phyloP scores from a whole-genome alignment of 2,329 filamentous ascomycete species.

The Teratosphaeriaceae sp. region DNA sequence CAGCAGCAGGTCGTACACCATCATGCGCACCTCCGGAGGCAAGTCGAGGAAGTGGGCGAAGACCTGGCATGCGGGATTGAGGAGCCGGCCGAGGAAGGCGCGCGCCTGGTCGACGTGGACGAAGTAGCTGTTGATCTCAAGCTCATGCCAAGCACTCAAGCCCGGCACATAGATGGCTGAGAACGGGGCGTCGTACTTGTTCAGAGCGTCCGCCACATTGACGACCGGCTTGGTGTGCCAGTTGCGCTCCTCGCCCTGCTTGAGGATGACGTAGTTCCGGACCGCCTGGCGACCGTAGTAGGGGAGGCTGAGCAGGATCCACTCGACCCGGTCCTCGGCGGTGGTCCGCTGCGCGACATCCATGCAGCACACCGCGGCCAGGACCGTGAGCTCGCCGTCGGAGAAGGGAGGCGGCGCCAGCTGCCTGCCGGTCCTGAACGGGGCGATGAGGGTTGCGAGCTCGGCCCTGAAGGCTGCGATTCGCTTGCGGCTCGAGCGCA shows the following conservation, averaged over 20 bases:
- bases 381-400: too few relatives aligned
- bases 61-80: background rate
- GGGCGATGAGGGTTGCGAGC: too few relatives aligned
- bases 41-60: slow-evolving; percentile 4
- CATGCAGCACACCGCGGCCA: too few relatives aligned
- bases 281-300: background rate
- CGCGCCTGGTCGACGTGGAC: background rate
- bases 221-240: background rate
- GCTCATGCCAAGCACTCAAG: too few relatives aligned
- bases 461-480: too few relatives aligned
- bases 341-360: background rate
- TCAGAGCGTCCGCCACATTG: background rate
- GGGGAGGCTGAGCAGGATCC: background rate
- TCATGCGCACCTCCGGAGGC: slow-evolving; percentile 3
- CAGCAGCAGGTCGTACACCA: slow-evolving; percentile 7
- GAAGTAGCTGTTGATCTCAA: too few relatives aligned
- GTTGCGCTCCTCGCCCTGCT: background rate
- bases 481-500: too few relatives aligned
- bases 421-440: too few relatives aligned
- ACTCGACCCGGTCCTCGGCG: too few relatives aligned
- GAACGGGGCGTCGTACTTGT: too few relatives aligned
- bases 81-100: slow-evolving; percentile 1
- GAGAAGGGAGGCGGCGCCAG: too few relatives aligned
- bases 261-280: background rate
- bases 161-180: too few relatives aligned